Evolutionary conservation across 1,284 basidiomycete genomes (phyloP), one percentile per base, ranked within the genome.

Genomic region (Fomes fomentarius): DNA sequence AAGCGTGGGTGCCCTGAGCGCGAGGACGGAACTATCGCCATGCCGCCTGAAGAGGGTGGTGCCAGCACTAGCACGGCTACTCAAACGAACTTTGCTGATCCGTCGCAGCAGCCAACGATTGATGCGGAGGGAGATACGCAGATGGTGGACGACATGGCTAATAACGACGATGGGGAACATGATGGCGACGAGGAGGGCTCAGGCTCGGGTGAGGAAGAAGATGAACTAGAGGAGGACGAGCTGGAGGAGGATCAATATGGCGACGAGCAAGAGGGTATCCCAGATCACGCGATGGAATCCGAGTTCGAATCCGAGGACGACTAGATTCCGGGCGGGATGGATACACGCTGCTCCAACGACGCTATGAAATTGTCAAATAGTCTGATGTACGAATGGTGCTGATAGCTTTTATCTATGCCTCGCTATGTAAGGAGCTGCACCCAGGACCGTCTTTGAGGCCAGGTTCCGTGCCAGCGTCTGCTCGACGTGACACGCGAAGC

Each of bases 241-340:
- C 28, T 43, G 2, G 53, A 54, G 22, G 53, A 54, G 19, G 53
- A 54, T 28, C 41, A 48, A 37, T 35, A 49, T 11, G 52, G 49
- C 14, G 52, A 48, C 1, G 52, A 53, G 17, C 45, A 39, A 8
- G 46, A 22, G 6, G 39, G 7, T 6, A 22, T 22, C 30, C n/a
- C 19, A 17, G 41, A 49, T 35, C 47, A 49, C 15, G 39, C 33
- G 24, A 37, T 42, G 33, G 52, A 54, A 39, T 45, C 42, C 21
- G 52, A 54, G 30, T 48, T 38, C 42, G 52, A 54, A 26, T 54
- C 46, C 19, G 52, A 48, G 52, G 52, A 54, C 21, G 52, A 53
- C 34, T 53, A 40, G 7, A 22, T n/a, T 17, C n/a, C n/a, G n/a
- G n/a, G n/a, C n/a, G n/a, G n/a, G n/a, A n/a, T n/a, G n/a, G n/a